Evolutionary conservation across 2,329 filamentous ascomycete species (phyloP), one percentile per base, ranked within the genome.

Genomic region (Juglanconis sp.): DNA sequence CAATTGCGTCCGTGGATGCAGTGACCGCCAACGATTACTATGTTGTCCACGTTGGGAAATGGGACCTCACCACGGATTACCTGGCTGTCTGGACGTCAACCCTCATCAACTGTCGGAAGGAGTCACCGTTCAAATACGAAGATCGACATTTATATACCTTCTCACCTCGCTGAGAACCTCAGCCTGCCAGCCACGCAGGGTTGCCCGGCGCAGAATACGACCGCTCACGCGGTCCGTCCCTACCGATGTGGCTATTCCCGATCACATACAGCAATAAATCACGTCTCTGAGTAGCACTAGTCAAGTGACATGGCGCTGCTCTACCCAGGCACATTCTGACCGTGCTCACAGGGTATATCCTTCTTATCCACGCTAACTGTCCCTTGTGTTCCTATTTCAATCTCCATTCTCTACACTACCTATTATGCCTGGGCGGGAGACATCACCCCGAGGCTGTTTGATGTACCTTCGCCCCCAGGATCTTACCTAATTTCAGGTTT

Each of bases 211-310:
- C 24, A 42, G 32, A 40, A 50, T 59, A 64, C 65, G 57, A 67
- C 69, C 72, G 74, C 74, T 70, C 71, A 66, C 64, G 69, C 75
- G 75, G 75, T 74, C 75, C 75, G 75, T 69, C 66, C 70, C 68
- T 73, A 71, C 75, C 75, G 75, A 72, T 65, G 65, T 75, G 71
- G 68, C 71, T 69, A 70, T 72, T 70, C 70, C 57, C 65, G 66
- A 68, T 67, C 66, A 63, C 61, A 68, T 63, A 61, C 65, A 61
- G 65, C 65, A 69, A 69, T 69, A 67, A 68, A 68, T 62, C 50
- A 59, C 42, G 64, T 63, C 64, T 66, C 53, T 44, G 55, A 56
- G 60, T 63, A 61, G 47, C 57, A 59, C 65, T 57, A 66, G 66
- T 72, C 69, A 70, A 72, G 65, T 71, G 68, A 72, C 67, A 67